phyloP scores from a whole-genome alignment of 75 land plant genomes.

The Selaginella tamariscina region DNA sequence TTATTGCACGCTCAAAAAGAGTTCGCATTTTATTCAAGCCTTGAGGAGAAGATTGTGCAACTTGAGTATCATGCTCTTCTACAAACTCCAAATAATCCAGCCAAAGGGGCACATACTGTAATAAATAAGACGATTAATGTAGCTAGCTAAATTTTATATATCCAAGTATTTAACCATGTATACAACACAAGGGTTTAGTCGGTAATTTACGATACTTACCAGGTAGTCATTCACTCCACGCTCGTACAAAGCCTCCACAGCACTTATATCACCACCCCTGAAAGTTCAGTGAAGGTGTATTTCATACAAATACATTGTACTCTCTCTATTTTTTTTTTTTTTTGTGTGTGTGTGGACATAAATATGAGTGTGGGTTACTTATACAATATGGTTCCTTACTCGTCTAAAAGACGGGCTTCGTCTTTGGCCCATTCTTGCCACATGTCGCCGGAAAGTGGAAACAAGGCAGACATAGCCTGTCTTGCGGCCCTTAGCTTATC shows the following conservation, averaged over 20 bases:
- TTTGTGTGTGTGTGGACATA: too few relatives aligned
- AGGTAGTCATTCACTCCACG: slow-evolving; percentile 70
- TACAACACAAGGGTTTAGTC: too few relatives aligned
- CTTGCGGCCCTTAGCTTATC: slow-evolving; percentile 83
- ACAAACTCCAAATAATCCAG: slow-evolving; percentile 75
- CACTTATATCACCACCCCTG: slow-evolving; percentile 27
- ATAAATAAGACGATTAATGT: not conserved
- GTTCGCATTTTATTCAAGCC: slow-evolving; percentile 61
- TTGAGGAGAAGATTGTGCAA: slow-evolving; percentile 35
- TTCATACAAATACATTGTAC: too few relatives aligned
- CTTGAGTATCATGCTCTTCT: slow-evolving; percentile 48
- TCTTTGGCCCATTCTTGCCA: slow-evolving; percentile 97
- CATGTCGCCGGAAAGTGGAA: slow-evolving; percentile 70
- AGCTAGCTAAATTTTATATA: too few relatives aligned
- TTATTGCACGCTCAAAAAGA: slow-evolving; percentile 79
- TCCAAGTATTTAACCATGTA: not conserved
- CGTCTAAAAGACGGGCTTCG: slow-evolving; percentile 40
- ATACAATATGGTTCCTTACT: slow-evolving; percentile 29
- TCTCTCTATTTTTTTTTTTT: too few relatives aligned
- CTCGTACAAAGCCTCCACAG: slow-evolving; percentile 67
- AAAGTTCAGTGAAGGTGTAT: too few relatives aligned
- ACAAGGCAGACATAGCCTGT: slow-evolving; percentile 66
- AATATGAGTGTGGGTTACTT: too few relatives aligned
- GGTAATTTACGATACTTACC: slow-evolving; percentile 55
- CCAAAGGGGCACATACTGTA: slow-evolving; percentile 90